Evolutionary conservation across 352 stramenopile species (phyloP), one percentile per base, ranked within the genome.

Genomic region (Pythium biforme): DNA sequence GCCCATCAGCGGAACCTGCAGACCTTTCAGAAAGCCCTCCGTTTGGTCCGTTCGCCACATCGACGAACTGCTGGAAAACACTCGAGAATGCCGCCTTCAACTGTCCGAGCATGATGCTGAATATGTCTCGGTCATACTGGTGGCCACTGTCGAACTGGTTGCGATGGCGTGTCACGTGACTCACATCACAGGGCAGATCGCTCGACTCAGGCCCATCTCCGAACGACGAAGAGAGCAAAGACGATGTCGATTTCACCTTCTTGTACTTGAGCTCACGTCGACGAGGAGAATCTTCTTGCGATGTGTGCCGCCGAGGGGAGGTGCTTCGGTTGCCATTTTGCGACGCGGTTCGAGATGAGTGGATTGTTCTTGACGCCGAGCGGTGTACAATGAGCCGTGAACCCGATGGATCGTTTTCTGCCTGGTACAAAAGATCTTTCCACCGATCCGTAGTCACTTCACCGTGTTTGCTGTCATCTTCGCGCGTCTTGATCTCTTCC

Each of bases 401-500:
- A 46, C 79, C 79, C 11, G 60, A 63, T 10, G 81, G 81, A 20
- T 90, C 68, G 19, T 70, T 86, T 66, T 91, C 80, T 27, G 80
- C 82, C 57, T 90, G 83, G 37, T 84, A 82, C 6, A 92, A 54
- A 15, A 95, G 48, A 60, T 95, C 86, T 19, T 89, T 90, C 83
- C 83, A 93, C 12, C 86, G 72, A 63, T 92, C 86, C 0, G 60
- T 89, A 14, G 83, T 92, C 7, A 94, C 78, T 70, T 92, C 83
- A 7, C 82, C 81, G 37, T 90, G 72, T 50, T 89, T 90, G 33
- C 83, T 81, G 46, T 76, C 79, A 39, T 95, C 85, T 59, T 95
- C 85, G 41, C 89, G 83, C 1, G 85, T 95, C 49, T 90, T 89
- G 61, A 95, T 89, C 53, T 92, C 80, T 40, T 91, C 73, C 37